Evolutionary conservation across 495 filamentous ascomycete species (phyloP), one percentile per base, ranked within the genome.

Genomic region (Haplographium delicatum): DNA sequence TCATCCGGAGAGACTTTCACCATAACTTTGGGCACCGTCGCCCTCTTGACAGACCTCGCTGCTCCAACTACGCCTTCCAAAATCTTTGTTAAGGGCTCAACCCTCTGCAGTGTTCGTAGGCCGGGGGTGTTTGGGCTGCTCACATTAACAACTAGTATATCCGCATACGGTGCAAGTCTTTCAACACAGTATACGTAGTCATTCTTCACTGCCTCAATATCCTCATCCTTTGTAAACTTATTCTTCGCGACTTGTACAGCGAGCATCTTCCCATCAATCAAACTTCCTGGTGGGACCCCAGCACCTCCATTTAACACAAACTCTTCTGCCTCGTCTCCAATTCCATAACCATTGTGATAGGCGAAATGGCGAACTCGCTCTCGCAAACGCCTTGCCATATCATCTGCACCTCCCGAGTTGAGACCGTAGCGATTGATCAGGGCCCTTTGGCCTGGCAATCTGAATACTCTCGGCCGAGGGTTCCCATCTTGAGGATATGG

Each of bases 221-320:
- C 88, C 11, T 73, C 72, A 55, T 94, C 89, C 7, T 88, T 78
- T 1, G 93, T 98, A 34, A 70, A 62, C 71, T 93, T 95, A 69
- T 96, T 97, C 80, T 98, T 96, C n/a, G 91, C 89, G 22, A 98
- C 81, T 63, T 98, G 91, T n/a, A 98, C 89, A 1, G 86, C 84
- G 34, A 97, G 70, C 49, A 97, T 69, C 41, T 83, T 79, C 5
- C 91, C 90, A 0, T 79, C 71, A 27, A 73, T 67, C 51, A 98
- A 64, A 65, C 82, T 88, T 1, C 93, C 93, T 0, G 89, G 86
- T 3, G 78, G 70, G 11, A 75, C 52, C 46, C 71, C 76, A 22
- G 73, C 79, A 38, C 80, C 76, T 10, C 85, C 86, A 52, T 93
- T 76, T 33, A 96, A 63, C 4, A 98, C 80, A 5, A 79, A 74